Evolutionary conservation across 2,329 filamentous ascomycete genomes (phyloP), one percentile per base, ranked within the genome.

Genomic region (Verticillium nubilum): DNA sequence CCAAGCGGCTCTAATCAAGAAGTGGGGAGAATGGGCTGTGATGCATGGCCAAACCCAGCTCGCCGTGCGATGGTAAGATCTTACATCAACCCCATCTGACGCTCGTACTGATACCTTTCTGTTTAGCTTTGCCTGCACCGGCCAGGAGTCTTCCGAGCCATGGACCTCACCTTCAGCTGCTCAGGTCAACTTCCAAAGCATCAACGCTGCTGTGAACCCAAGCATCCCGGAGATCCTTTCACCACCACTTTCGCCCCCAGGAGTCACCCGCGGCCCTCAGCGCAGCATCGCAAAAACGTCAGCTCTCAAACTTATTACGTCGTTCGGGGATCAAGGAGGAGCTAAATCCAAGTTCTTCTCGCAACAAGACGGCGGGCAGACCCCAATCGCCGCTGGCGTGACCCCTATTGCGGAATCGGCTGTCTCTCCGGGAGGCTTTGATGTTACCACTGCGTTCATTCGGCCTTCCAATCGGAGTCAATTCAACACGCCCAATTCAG

Each of bases 11-110:
- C 85, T 99, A 54, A 86, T 97, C 63, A 87, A 91, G 66, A 94
- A 95, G 78, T 99, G 95, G 95, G 95, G 95, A 60, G 94, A 97
- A 68, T 88, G 90, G 78, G 91, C 94, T 37, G 88, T 97, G 13
- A 88, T 90, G 63, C 88, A 95, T 67, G 89, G 90, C 17, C 90
- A 97, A 67, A 90, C 95, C 65, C 91, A 96, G 67, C 80, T 99
- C 53, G 95, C 95, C 19, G 95, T 97, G 55, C 83, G 93, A 67
- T 98, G 89, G 79, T 81, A 71, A 65, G 76, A 73, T 57, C 23
- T 52, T 27, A 53, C 42, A 12, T 50, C 25, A 10, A 53, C 27
- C 15, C 28, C 13, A 5, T 53, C 25, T 50, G 25, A 27, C 2
- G 2, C 15, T 53, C 9, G 13, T 29, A n/a, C 52, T 53, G 13